Evolutionary conservation across 257 asterid species (phyloP).

Genomic region (Rhazya stricta): DNA sequence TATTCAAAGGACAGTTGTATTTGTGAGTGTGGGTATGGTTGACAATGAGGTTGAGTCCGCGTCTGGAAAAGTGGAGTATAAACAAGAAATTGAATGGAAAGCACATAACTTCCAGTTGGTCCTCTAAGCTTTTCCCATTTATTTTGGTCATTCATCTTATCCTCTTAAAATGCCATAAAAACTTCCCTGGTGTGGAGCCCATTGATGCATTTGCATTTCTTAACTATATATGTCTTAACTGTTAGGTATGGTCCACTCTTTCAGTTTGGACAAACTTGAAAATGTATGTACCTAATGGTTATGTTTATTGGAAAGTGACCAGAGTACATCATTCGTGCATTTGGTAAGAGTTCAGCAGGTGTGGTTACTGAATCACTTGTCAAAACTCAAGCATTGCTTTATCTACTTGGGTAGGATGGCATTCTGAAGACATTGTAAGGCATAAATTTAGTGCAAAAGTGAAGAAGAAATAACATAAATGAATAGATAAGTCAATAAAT

Average conservation of each 20-base stretch:
- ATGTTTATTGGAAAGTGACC: not conserved
- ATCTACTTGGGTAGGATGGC: too few species aligned
- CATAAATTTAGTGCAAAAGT: too few species aligned
- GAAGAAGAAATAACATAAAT: too few species aligned
- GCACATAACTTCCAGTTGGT: conserved; percentile 25
- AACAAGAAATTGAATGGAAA: conserved; percentile 26
- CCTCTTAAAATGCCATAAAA: not conserved
- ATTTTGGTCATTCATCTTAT: not conserved
- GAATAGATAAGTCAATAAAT: too few species aligned
- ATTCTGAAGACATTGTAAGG: too few species aligned
- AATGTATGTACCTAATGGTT: not conserved
- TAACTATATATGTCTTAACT: not conserved
- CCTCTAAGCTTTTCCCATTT: conserved; percentile 1
- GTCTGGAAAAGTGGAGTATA: conserved; percentile 18
- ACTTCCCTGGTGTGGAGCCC: conserved; percentile 36
- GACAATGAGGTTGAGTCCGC: conserved; percentile 24
- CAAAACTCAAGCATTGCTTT: too few species aligned
- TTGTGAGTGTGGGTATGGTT: not conserved
- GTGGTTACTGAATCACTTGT: conserved; percentile 8
- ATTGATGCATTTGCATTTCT: not conserved
- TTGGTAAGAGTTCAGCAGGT: conserved; percentile 4
- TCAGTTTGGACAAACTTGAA: not conserved
- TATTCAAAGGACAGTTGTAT: conserved; percentile 27
- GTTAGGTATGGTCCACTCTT: not conserved
- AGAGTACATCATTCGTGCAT: not conserved